Evolutionary conservation across 2,329 filamentous ascomycete species (phyloP), one percentile per base, ranked within the genome.

Genomic region (Neophaeococcomyces mojaviensis): DNA sequence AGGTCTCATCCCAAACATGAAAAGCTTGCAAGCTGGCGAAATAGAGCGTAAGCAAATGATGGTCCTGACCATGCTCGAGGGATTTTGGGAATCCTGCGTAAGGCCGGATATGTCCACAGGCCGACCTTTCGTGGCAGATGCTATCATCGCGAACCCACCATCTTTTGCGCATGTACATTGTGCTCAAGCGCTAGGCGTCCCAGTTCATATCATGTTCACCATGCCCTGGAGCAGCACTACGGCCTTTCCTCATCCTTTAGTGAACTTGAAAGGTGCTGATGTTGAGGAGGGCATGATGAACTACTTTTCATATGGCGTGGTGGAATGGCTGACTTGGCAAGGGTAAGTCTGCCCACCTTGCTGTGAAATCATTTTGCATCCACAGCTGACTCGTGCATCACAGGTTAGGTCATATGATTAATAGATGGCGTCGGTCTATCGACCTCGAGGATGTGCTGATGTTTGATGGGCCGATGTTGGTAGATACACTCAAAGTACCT

Each of bases 111-210:
- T 4, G 7, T 2, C 36, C 40, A 16, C 37, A 16, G 12, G 58
- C 63, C 15, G 10, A 28, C 69, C 70, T 1, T 77, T 76, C 50
- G 61, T 76, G 13, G 72, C 73, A 5, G 70, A 76, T 39, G 65
- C 66, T 2, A 76, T 76, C 35, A 74, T 76, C 44, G 73, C 73
- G 1, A 76, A 76, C 39, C 72, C 73, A 0, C 71, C 71, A 0
- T 70, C 66, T 2, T 72, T 74, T 58, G 71, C 70, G 0, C 73
- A 76, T 54, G 63, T 76, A 3, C 71, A 74, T 48, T 74, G 71
- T 52, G 72, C 72, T 0, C 64, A 76, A 53, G 68, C 65, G 32
- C 59, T 76, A 8, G 63, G 64, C 0, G 65, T 75, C 9, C 72
- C 73, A 2, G 51, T 76, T 2, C 71, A 76, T 50, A 61, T 76